These are phyloP conservation scores for Apophysomyces elegans DNA, from an alignment of 371 early-diverging fungal species.

Conservation along the genomic window DNA sequence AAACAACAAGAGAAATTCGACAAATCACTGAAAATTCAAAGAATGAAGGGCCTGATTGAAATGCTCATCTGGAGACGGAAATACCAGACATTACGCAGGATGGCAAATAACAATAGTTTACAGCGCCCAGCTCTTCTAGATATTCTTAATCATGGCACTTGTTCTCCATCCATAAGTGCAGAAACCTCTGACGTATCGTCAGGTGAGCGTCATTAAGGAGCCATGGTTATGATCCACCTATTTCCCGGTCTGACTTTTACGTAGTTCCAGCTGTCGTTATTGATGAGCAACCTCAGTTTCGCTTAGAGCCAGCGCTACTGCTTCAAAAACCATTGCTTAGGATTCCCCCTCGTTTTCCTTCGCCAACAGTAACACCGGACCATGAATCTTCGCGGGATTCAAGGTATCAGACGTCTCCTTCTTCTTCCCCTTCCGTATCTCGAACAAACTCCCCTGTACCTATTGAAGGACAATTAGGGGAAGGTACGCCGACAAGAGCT, in stretches of 20 bases:
- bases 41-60: slow-evolving; percentile 26
- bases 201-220: neutral
- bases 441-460: neutral
- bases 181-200: neutral
- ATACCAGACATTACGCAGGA: slow-evolving; percentile 26
- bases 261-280: slow-evolving; percentile 25
- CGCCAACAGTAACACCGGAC: slow-evolving; percentile 6
- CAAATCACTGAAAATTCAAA: slow-evolving; percentile 24
- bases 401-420: neutral
- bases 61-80: slow-evolving; percentile 35
- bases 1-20: slow-evolving; percentile 32
- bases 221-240: neutral
- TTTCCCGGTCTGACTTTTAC: neutral
- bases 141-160: too few relatives aligned
- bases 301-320: neutral
- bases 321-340: neutral
- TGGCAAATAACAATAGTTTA: neutral
- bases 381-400: neutral
- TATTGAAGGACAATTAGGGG: neutral
- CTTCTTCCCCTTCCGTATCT: neutral
- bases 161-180: neutral
- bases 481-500: neutral
- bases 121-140: too few relatives aligned
- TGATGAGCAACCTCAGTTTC: slow-evolving; percentile 21
- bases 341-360: slow-evolving; percentile 14